Percentiles rank a stretch among this genome's conserved stretches.
These are phyloP conservation scores for Ochetophila trinervis DNA, from an alignment of 306 rosid species.

Conservation along the genomic window DNA sequence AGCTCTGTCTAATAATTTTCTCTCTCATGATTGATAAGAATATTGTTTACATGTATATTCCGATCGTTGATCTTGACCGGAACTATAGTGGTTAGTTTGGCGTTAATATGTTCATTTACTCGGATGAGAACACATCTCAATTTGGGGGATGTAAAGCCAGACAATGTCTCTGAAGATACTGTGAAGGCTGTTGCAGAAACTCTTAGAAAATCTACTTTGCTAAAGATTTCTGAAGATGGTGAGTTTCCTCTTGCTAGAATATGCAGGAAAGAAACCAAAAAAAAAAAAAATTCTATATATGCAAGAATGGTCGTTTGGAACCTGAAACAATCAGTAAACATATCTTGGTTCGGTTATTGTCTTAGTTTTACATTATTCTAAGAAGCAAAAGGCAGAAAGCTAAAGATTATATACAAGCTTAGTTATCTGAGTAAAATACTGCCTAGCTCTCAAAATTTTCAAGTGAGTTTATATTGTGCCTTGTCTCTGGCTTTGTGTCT, in stretches of 20 bases:
- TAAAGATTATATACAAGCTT: no score
- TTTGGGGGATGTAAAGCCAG: conserved; percentile 58
- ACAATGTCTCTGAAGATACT: conserved; percentile 43
- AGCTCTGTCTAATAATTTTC: background rate
- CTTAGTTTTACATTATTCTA: no score
- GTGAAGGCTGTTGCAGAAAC: conserved; percentile 70
- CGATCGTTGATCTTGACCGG: conserved; percentile 47
- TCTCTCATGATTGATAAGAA: background rate
- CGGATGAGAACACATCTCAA: conserved; percentile 75
- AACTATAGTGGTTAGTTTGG: conserved; percentile 63
- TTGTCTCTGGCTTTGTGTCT: conserved; percentile 2
- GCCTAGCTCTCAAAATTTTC: no score
- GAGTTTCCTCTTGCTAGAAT: conserved; percentile 17
- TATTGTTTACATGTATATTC: background rate
- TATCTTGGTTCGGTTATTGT: background rate
- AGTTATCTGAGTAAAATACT: no score
- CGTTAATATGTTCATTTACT: conserved; percentile 70
- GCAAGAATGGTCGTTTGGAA: background rate
- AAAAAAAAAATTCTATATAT: no score
- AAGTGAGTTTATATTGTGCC: background rate
- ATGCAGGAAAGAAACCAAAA: background rate
- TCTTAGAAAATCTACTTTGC: conserved; percentile 46
- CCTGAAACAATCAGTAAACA: background rate
- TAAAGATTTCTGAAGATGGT: conserved; percentile 88
- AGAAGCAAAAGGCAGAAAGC: no score